Evolutionary conservation across 139 green algal genomes (phyloP), one percentile per base, ranked within the genome.

Genomic region (Coccomyxa sp.): DNA sequence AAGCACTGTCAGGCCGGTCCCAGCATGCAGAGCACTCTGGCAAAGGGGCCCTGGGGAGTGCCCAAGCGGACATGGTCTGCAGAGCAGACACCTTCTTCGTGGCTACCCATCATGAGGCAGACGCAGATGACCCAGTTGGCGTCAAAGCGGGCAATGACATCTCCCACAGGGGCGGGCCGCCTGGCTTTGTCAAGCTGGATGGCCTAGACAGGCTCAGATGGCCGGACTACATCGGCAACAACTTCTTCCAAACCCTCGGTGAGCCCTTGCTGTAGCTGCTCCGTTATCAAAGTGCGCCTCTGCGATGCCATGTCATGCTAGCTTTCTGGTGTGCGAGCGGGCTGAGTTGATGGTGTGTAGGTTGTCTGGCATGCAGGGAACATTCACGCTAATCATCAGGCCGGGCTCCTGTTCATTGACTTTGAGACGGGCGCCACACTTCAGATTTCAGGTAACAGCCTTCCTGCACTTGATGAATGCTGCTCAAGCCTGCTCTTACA

Each of bases 211-310:
- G 8, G 24, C 77, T 87, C 8, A 27, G 35, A 8, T 87, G 83
- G 83, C 38, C 79, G 7, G 83, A 87, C 50, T 87, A 81, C 76
- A 64, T 55, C 6, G 83, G 83, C 76, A 87, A 87, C 73, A 64
- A 73, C 73, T 75, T 85, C 34, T 85, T 85, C 76, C 38, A 81
- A 40, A 87, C 78, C 0, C 76, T 87, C 7, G 83, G 69, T 75
- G 70, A 31, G 70, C 33, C 18, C 6, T 8, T 55, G 70, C 35
- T 39, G 10, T 16, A 29, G 14, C 44, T 29, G 14, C 12, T 58
- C 16, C 16, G 44, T 16, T 29, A 58, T 12, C 16, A 16, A 12
- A 29, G 12, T 58, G 44, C 44, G 14, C 44, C 12, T 58, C 44
- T 29, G 44, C 44, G 44, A 12, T 58, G 44, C 44, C 12, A 29